Base-by-base conservation (phyloP, 805 yeast species). In the Candida taoyuanica region DNA sequence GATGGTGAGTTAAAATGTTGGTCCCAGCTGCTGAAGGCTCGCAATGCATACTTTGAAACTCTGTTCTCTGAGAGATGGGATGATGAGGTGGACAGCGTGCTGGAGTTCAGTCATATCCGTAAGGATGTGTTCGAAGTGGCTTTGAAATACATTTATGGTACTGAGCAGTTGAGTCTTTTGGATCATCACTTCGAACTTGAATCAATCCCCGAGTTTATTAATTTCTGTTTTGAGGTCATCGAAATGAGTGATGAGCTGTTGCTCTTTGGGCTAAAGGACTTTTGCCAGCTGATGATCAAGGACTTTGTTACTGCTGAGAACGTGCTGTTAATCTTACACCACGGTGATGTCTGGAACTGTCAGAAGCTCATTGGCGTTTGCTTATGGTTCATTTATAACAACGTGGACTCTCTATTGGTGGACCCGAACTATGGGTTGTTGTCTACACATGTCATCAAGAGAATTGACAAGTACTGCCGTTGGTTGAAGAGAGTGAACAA, bases 41-140 rank as follows among this genome's bases (percentile, higher is more conserved):
- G 94, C 42, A 74, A 80, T 33, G 77, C 75, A 0, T 84, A 70
- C 51, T 85, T 88, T 55, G 79, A 74, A 39, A 68, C 80, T 0
- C 46, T 76, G 3, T 65, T 83, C 25, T 71, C 81, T 0, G 52
- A 59, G 1, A 54, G 76, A 33, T 85, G 93, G 94, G 53, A 47
- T 8, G 36, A 37, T n/a, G 39, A 33, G 9, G 34, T 16, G 6
- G 34, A 17, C n/a, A 19, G 21, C 14, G 38, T 42, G 0, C 36
- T 78, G 13, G 63, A 69, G 26, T 67, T 85, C 32, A 56, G 62
- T 2, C 70, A 71, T 34, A 60, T 79, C 13, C 45, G 65, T 0
- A 47, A 44, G 11, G 42, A 47, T 0, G 73, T 70, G 6, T 78
- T 86, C 50, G 48, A 52, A 2, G 60, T 76, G 6, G 60, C 82